Conservation (phyloP, 495 filamentous ascomycete species). For the Copromyces sp. region DNA sequence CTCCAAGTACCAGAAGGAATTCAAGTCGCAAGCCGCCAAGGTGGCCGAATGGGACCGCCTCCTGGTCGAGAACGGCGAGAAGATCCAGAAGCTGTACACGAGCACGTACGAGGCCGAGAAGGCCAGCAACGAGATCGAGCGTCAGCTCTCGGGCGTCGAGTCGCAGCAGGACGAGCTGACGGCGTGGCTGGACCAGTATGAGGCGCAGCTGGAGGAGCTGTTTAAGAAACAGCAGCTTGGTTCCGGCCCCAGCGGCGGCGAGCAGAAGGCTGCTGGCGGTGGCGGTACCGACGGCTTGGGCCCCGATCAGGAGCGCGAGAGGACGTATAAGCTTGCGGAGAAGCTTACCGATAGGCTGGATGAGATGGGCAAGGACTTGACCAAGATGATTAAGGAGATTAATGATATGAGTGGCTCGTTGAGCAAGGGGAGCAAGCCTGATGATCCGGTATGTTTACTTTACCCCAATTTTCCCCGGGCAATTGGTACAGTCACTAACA, state of each 20-base stretch:
- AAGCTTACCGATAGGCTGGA: constrained; percentile 77
- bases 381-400: constrained; percentile 95
- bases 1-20: constrained; percentile 90
- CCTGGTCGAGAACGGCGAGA: constrained; percentile 83
- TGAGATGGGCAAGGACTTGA: constrained; percentile 83
- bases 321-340: constrained; percentile 88
- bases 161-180: constrained; percentile 83
- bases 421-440: constrained; percentile 76
- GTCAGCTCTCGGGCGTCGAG: constrained; percentile 78
- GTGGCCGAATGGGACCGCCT: constrained; percentile 85
- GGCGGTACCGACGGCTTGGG: constrained; percentile 57
- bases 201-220: constrained; percentile 78
- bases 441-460: constrained; percentile 64
- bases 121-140: constrained; percentile 81
- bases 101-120: constrained; percentile 86
- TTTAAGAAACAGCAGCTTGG: constrained; percentile 49
- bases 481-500: background rate
- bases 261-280: constrained; percentile 1
- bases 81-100: constrained; percentile 79
- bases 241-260: constrained; percentile 21
- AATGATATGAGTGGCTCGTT: constrained; percentile 75
- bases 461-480: background rate
- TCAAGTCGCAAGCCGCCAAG: constrained; percentile 76
- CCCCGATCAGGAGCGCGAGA: constrained; percentile 87
- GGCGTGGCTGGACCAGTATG: constrained; percentile 77